Base-by-base conservation (phyloP, 1,139 yeast genomes). In the Yamadazyma pseudoaaseri region DNA sequence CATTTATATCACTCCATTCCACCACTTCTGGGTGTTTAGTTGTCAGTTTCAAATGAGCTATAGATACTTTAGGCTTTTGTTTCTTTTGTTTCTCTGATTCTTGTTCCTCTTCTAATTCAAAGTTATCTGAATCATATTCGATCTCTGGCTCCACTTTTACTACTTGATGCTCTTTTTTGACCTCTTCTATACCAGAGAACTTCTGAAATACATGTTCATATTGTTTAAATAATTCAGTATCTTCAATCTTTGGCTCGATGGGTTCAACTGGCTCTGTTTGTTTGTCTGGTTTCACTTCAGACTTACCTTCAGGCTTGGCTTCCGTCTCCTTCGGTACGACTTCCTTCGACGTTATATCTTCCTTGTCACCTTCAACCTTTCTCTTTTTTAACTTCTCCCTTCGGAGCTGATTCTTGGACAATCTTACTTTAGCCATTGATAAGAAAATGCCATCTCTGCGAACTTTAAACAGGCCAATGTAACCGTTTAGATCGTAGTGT, bases 1-100 rank as follows among this genome's bases (percentile, higher is more conserved):
- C 85, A 59, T 90, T 94, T 2, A 81, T 82, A 56, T 92, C 98
- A 45, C 66, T 75, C 94, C 95, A 84, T 44, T 89, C 96, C 0
- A 92, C 83, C 3, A 81, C 54, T 39, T 86, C 89, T 0, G 97
- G 97, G 24, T 62, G 62, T 5, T 58, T 51, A 0, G 82, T 70
- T 14, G 66, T 56, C 1, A 84, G 68, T 52, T 90, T 92, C 33
- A 92, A 64, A 10, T 71, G 67, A 0, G 92, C 79, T 12, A 92
- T 60, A 0, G 94, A 76, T 1, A 87, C 73, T 46, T 82, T 81
- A 36, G 70, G 66, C 30, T 60, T 52, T 39, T 70, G 67, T 35
- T 79, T 63, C 17, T 60, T 55, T 49, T 81, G 81, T 37, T 76
- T 64, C 27, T 54, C 59, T 2, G 70, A 52, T 10, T 57, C 36